Evolutionary conservation across 164 flowering plant genomes (phyloP).

Genomic region (Tetracentron sinense): DNA sequence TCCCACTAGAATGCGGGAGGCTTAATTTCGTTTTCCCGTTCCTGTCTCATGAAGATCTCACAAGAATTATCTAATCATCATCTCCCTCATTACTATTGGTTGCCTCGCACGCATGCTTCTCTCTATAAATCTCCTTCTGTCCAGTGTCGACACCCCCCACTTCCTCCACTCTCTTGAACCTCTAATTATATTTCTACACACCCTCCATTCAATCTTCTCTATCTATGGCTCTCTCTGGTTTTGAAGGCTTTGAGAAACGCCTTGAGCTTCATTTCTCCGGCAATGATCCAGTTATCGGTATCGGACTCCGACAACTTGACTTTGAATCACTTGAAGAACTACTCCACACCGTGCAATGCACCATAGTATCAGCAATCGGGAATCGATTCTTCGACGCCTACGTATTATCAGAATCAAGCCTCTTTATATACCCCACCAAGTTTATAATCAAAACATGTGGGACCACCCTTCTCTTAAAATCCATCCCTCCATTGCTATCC

Average conservation of each 20-base stretch:
- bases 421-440: conserved; percentile 83
- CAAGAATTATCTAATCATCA: conserved; percentile 35
- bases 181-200: background rate
- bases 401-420: conserved; percentile 85
- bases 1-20: conserved; percentile 27
- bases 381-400: conserved; percentile 74
- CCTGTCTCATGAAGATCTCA: conserved; percentile 38
- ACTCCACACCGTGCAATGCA: conserved; percentile 75
- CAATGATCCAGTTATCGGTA: conserved; percentile 34
- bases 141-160: conserved; percentile 8
- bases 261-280: conserved; percentile 80
- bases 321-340: conserved; percentile 45
- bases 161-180: background rate
- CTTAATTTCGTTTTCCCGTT: conserved; percentile 37
- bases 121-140: too few relatives aligned
- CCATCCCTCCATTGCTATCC: conserved; percentile 56
- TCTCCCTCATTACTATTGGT: conserved; percentile 72
- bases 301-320: conserved; percentile 53
- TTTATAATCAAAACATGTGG: conserved; percentile 95
- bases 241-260: conserved; percentile 87
- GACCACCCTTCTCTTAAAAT: conserved; percentile 84
- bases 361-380: conserved; percentile 76
- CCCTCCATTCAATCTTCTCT: conserved; percentile 3
- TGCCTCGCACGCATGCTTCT: conserved; percentile 72
- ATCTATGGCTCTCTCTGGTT: conserved; percentile 69